Conservation (phyloP, 371 early-diverging fungal genomes). For the Fennellomyces sp. region DNA sequence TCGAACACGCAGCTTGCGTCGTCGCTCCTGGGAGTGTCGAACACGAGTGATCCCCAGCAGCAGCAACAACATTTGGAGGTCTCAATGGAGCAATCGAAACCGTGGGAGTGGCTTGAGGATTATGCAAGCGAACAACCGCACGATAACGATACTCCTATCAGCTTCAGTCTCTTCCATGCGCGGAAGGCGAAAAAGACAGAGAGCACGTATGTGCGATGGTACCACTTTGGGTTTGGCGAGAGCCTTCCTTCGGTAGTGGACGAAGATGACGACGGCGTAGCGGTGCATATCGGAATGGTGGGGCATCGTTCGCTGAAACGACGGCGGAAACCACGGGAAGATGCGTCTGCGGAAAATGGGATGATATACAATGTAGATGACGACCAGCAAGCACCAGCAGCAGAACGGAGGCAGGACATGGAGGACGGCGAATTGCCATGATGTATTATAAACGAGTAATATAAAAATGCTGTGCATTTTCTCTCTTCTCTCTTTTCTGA, state of each 20-base stretch:
- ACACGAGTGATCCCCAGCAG: constrained; percentile 33
- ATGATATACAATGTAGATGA: background rate
- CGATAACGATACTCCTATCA: constrained; percentile 53
- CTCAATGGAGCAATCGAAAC: constrained; percentile 53
- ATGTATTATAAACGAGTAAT: constrained; percentile 3
- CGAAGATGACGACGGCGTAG: constrained; percentile 1
- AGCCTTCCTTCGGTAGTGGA: constrained; percentile 1
- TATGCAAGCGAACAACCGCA: constrained; percentile 47
- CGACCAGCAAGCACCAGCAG: background rate
- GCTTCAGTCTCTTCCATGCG: constrained; percentile 38
- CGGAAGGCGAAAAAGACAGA: constrained; percentile 35
- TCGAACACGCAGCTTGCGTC: constrained; percentile 40
- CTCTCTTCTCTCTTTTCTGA: background rate
- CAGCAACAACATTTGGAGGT: constrained; percentile 43
- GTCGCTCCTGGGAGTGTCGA: constrained; percentile 22
- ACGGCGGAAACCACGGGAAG: background rate
- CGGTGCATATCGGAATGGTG: constrained; percentile 8
- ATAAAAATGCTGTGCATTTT: constrained; percentile 1
- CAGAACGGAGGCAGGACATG: constrained; percentile 11
- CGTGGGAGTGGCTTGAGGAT: constrained; percentile 72
- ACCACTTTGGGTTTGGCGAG: constrained; percentile 43
- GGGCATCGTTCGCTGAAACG: constrained; percentile 4
- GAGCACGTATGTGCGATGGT: constrained; percentile 46
- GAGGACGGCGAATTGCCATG: constrained; percentile 24
- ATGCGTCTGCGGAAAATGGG: background rate